Evolutionary conservation across 768 basidiomycete species (phyloP), one percentile per base, ranked within the genome.

Genomic region (Trametes coccinea): DNA sequence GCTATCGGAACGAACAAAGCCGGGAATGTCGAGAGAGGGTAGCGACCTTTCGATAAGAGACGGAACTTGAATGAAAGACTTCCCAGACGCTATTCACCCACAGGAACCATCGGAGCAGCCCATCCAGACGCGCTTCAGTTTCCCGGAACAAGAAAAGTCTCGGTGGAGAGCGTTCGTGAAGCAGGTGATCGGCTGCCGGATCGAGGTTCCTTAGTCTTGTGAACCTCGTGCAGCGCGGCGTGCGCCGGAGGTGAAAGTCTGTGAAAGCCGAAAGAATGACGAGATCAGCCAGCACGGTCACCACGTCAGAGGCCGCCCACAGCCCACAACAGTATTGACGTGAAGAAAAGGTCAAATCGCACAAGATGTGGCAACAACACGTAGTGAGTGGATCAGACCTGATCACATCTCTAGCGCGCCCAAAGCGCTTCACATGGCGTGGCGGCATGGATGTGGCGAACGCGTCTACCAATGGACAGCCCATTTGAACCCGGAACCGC

Each of bases 41-140:
- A 53, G 56, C 53, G 54, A 39, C 59, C 59, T 27, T 57, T 56
- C 54, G 69, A 70, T 70, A 70, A 70, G 68, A 61, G 58, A 61
- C 69, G 69, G 66, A 67, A 53, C 69, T 66, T 66, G 62, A 59
- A 50, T 54, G 33, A 45, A 33, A n/a, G 46, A 31, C 52, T 63
- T 63, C 62, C 54, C 62, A 63, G 62, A 63, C 57, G 57, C 61
- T 58, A 46, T 60, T 53, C 39, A 27, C 34, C 53, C 59, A 60
- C 52, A 59, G 64, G 60, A 34, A 60, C 58, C 53, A 44, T 53
- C 54, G 53, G 34, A 53, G 45, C 27, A 51, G 29, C 17, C 45
- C 51, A 41, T 10, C 53, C 45, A 61, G 59, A 56, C 53, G 60
- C 45, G 51, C n/a, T 39, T 48, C 34, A n/a, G 57, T 45, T 56